These are phyloP conservation scores for Phoma sp. DNA, from an alignment of 2,329 filamentous ascomycete species.

Conservation along the genomic window DNA sequence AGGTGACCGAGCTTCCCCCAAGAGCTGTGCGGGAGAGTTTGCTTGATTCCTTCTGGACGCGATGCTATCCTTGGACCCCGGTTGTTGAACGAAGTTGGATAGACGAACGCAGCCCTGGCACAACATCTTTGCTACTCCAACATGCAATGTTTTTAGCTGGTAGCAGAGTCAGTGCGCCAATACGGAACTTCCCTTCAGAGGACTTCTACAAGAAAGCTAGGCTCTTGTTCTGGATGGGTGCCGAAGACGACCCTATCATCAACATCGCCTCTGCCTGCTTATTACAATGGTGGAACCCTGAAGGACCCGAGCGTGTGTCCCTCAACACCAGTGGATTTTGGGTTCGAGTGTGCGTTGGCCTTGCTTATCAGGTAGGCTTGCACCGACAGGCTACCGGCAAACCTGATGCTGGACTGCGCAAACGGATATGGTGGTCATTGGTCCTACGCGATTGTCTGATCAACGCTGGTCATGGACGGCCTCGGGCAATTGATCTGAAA, in stretches of 20 bases:
- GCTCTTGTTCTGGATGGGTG: constrained; percentile 44
- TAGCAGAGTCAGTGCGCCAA: constrained; percentile 49
- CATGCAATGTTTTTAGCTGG: constrained; percentile 52
- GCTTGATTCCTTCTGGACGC: constrained; percentile 50
- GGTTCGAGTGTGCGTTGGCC: constrained; percentile 51
- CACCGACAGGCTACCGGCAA: constrained; percentile 47
- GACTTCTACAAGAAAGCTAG: constrained; percentile 45
- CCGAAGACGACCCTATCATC: constrained; percentile 49
- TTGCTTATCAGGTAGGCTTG: constrained; percentile 55
- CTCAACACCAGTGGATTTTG: constrained; percentile 55
- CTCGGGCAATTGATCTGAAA: constrained; percentile 50
- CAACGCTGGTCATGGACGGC: constrained; percentile 50
- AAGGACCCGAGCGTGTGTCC: constrained; percentile 51
- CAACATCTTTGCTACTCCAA: constrained; percentile 40
- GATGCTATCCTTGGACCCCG: constrained; percentile 52
- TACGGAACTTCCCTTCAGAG: constrained; percentile 40
- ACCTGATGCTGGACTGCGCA: constrained; percentile 45
- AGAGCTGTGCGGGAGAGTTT: constrained; percentile 45
- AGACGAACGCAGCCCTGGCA: constrained; percentile 36
- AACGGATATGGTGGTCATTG: constrained; percentile 54
- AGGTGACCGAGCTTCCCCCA: constrained; percentile 39
- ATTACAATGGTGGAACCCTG: constrained; percentile 54
- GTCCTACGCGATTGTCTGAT: constrained; percentile 52
- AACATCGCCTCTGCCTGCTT: constrained; percentile 49
- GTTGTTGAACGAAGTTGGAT: constrained; percentile 52